A percentile compares a stretch with the other conserved stretches of the same genome.
Evolutionary conservation across 2,329 filamentous ascomycete genomes (phyloP).

Genomic region (Trichoderma citrinoviride): DNA sequence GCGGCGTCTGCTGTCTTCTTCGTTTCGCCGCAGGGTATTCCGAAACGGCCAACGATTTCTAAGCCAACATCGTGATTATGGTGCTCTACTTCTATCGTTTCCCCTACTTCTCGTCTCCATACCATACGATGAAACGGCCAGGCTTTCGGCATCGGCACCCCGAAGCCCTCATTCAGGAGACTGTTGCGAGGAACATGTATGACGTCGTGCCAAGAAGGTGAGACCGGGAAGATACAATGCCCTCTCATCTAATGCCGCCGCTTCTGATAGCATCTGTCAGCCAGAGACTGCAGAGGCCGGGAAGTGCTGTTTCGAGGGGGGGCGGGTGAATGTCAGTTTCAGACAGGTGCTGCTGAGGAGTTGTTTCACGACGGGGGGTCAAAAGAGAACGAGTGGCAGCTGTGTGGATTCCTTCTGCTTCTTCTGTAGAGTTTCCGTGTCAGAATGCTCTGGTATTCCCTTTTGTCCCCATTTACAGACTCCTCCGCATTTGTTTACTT

Average conservation of each 20-base stretch:
- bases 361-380: conserved; percentile 5
- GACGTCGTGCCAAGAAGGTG: conserved; percentile 15
- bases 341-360: conserved; percentile 5
- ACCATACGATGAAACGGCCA: not conserved
- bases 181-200: not conserved
- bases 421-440: no score
- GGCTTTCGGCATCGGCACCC: not conserved
- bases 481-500: no score
- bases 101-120: not conserved
- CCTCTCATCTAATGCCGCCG: not conserved
- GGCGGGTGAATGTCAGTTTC: conserved; percentile 1
- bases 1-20: not conserved
- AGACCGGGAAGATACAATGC: conserved; percentile 6
- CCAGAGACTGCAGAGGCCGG: not conserved
- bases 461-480: no score
- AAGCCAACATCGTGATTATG: not conserved
- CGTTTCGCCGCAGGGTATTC: conserved; percentile 8
- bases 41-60: not conserved
- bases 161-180: not conserved
- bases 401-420: not conserved
- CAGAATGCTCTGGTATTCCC: no score
- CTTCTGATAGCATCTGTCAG: not conserved
- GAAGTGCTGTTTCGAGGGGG: conserved; percentile 9
- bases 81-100: no score
- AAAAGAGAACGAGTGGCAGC: not conserved